phyloP scores from a whole-genome alignment of 2,329 filamentous ascomycete genomes.

The Stachybotrys elegans region DNA sequence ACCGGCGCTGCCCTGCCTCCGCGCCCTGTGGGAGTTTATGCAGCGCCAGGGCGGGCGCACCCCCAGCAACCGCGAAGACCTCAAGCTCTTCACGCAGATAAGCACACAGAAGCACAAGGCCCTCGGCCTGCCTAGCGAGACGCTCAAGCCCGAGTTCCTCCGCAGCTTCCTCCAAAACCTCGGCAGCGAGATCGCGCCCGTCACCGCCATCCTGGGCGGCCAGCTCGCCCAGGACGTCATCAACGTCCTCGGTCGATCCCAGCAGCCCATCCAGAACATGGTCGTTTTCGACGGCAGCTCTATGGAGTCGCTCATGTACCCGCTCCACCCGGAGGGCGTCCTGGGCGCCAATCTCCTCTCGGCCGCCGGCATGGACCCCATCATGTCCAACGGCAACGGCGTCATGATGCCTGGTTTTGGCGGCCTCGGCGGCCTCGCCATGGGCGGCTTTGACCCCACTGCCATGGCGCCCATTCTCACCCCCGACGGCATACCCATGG shows the following conservation, averaged over 20 bases:
- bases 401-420: conserved; percentile 18
- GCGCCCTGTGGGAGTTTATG: conserved; percentile 81
- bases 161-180: conserved; percentile 84
- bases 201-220: conserved; percentile 84
- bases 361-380: conserved; percentile 10
- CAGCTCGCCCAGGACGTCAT: conserved; percentile 94
- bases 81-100: conserved; percentile 70
- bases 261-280: conserved; percentile 95
- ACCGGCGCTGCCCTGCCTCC: conserved; percentile 77
- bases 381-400: conserved; percentile 16
- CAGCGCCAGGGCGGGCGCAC: conserved; percentile 47
- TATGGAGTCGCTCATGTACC: conserved; percentile 73
- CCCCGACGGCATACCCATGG: conserved; percentile 17
- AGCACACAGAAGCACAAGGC: conserved; percentile 75
- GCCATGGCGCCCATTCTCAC: conserved; percentile 17
- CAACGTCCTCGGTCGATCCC: conserved; percentile 83
- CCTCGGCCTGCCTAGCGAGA: conserved; percentile 63
- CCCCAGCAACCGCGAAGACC: conserved; percentile 57
- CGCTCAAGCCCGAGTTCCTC: conserved; percentile 66
- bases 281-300: conserved; percentile 84
- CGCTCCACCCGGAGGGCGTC: conserved; percentile 65
- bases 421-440: conserved; percentile 13
- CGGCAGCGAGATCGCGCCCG: conserved; percentile 76
- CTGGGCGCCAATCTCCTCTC: conserved; percentile 46
- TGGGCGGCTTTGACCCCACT: conserved; percentile 13